Conservation (phyloP, 768 basidiomycete genomes). For the Roridomyces roridus region DNA sequence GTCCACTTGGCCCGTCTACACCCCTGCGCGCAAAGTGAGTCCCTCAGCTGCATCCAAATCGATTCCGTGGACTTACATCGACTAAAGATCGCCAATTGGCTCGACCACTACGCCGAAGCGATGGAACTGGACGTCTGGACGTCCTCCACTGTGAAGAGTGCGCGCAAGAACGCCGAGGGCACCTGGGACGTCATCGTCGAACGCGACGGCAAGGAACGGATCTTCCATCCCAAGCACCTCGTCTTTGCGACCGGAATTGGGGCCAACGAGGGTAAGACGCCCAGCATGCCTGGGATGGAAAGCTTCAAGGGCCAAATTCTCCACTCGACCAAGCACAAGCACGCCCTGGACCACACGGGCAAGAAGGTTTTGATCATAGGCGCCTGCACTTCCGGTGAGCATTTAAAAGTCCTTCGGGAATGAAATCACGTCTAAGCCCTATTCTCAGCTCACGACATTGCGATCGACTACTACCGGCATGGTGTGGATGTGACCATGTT, state of each 20-base stretch:
- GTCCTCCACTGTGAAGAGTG: conserved; percentile 47
- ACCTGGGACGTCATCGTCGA: conserved; percentile 54
- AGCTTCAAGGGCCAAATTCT: conserved; percentile 54
- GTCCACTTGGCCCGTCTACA: conserved; percentile 58
- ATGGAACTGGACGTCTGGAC: conserved; percentile 73
- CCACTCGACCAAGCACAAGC: conserved; percentile 58
- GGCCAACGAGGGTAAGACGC: conserved; percentile 52
- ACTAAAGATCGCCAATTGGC: conserved; percentile 67
- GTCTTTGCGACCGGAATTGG: conserved; percentile 63
- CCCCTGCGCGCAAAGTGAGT: conserved; percentile 54
- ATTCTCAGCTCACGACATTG: conserved; percentile 15
- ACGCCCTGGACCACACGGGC: conserved; percentile 52
- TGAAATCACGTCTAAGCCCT: too few relatives aligned
- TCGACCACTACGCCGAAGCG: conserved; percentile 64
- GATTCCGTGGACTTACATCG: background rate
- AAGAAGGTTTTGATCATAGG: conserved; percentile 71
- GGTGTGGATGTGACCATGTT: conserved; percentile 40
- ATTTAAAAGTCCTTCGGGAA: too few relatives aligned
- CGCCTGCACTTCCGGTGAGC: conserved; percentile 60
- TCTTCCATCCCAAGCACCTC: conserved; percentile 54
- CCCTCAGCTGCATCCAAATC: background rate
- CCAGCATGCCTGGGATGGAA: conserved; percentile 50
- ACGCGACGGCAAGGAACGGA: conserved; percentile 39
- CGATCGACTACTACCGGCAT: conserved; percentile 9
- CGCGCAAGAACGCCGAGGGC: conserved; percentile 42